Base-by-base conservation (phyloP, 2,329 filamentous ascomycete species). In the Epichloe aotearoae region DNA sequence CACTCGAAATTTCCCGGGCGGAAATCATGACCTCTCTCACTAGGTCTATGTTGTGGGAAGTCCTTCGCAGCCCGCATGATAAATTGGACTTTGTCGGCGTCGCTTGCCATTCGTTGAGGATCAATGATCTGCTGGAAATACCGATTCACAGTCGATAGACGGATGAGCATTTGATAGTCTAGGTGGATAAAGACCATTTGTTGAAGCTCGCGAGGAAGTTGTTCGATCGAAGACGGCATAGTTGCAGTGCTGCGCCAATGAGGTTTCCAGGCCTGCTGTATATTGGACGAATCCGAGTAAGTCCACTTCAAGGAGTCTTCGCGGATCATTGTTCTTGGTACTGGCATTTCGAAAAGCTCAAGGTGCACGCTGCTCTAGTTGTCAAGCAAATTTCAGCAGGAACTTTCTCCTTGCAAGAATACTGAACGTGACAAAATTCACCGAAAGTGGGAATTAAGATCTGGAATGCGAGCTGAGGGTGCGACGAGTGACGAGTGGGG, bases 121-220 rank as follows among this genome's bases (percentile, higher is more conserved):
- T 67, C 55, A 46, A 70, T 58, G 5, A 55, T 53, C 34, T 54
- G 58, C 50, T 68, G 56, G 52, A 69, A 66, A 53, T 64, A 60
- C 36, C 61, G 59, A 51, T 65, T 70, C 56, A 60, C 60, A 20
- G 62, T 64, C 1, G 67, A 70, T 5, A 70, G 58, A 49, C 64
- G 60, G 43, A 70, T 70, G 34, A 70, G 62, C n/a, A 66, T 61
- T 53, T 69, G 64, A 45, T 70, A 70, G 55, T 70, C 67, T n/a
- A 70, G 55, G 26, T 62, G 47, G 5, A 60, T 62, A 49, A 64
- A 64, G 41, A 70, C 58, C 36, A 66, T 62, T 2, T 54, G 54
- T 39, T 65, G 64, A 12, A 70, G 50, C 48, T 66, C 62, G 17
- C 47, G 44, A 0, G 68, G 66, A 10, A 70, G 60, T 15, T 60